Conservation (phyloP, 164 flowering plant species). For the Macadamia integrifolia region DNA sequence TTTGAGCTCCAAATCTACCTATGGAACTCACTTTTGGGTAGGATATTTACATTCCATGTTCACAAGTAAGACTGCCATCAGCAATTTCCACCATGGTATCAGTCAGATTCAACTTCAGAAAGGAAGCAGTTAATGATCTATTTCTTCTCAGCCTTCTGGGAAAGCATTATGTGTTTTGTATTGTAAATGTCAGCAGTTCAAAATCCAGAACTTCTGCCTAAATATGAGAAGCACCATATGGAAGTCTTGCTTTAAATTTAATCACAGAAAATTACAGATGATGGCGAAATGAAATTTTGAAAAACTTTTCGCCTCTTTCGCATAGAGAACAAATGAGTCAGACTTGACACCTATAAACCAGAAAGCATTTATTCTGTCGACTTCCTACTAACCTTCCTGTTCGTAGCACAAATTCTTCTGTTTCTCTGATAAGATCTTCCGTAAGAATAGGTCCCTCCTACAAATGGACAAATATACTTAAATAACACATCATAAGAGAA, state of each 20-base stretch:
- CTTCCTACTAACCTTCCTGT: constrained; percentile 76
- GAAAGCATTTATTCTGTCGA: constrained; percentile 9
- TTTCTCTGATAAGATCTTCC: constrained; percentile 87
- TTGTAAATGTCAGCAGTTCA: background rate
- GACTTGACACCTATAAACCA: background rate
- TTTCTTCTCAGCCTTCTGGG: too few species aligned
- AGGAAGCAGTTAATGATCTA: too few species aligned
- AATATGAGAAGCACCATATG: background rate
- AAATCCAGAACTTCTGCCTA: background rate
- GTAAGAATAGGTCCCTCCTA: constrained; percentile 94
- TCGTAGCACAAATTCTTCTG: constrained; percentile 93
- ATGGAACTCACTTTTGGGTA: too few species aligned
- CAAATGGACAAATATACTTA: constrained; percentile 8
- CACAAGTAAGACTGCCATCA: too few species aligned
- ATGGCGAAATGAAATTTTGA: background rate
- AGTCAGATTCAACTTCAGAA: too few species aligned
- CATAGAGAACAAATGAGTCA: background rate
- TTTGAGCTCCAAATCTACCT: too few species aligned
- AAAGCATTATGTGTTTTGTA: too few species aligned
- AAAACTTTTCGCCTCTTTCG: background rate
- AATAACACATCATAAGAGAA: constrained; percentile 2
- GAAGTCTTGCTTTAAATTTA: too few species aligned
- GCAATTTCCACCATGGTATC: too few species aligned
- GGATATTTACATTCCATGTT: too few species aligned
- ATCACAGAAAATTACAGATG: background rate